Conservation (phyloP, 169 alveolate species). For the Plasmodium relictum region DNA sequence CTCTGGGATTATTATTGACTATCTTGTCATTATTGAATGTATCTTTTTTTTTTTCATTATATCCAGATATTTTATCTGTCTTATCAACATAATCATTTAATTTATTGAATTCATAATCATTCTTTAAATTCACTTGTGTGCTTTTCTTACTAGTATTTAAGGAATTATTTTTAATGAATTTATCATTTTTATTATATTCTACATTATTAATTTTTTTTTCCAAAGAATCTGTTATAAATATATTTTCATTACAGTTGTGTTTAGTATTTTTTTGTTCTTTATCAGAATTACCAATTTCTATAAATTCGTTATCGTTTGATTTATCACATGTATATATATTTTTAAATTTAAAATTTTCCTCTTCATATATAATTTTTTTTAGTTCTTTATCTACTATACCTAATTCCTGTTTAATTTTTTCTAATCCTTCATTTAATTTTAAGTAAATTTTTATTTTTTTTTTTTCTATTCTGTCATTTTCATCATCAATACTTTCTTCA, state of each 20-base stretch:
- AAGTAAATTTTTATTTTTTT: constrained; percentile 36
- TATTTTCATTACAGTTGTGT: neutral
- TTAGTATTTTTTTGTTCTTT: neutral
- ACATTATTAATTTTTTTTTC: too few species aligned
- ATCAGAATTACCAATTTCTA: neutral
- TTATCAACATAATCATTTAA: too few species aligned
- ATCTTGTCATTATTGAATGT: too few species aligned
- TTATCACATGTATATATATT: neutral
- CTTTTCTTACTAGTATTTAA: too few species aligned
- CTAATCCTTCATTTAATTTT: constrained; percentile 52
- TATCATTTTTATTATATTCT: too few species aligned
- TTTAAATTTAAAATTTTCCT: constrained; percentile 5
- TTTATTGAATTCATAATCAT: too few species aligned
- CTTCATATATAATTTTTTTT: constrained; percentile 34
- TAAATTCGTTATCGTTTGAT: neutral
- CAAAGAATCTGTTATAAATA: neutral
- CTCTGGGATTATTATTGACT: too few species aligned
- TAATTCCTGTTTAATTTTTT: constrained; percentile 43
- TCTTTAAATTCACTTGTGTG: too few species aligned
- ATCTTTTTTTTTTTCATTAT: too few species aligned
- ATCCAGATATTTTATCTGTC: too few species aligned
- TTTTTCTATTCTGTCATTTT: neutral
- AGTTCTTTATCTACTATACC: constrained; percentile 35
- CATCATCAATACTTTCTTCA: constrained; percentile 5
- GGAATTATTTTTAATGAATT: too few species aligned